A percentile compares a stretch with the other conserved stretches of the same genome.
These are phyloP conservation scores for Linaria vulgaris DNA, from an alignment of 257 asterid genomes.

Conservation along the genomic window DNA sequence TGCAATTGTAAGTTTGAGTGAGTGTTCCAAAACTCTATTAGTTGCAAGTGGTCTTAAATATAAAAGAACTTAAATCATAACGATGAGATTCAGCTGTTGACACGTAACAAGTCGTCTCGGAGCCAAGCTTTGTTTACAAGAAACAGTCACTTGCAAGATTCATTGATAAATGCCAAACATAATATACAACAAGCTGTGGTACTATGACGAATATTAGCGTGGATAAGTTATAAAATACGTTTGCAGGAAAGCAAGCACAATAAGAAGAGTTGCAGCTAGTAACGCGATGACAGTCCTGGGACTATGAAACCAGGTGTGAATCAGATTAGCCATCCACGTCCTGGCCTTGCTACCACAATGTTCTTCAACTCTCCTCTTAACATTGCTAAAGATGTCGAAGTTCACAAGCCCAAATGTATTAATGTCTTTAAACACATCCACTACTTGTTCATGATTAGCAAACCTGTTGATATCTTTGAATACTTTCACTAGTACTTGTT, in stretches of 20 bases:
- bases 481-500: conserved; percentile 32
- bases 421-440: conserved; percentile 27
- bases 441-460: conserved; percentile 35
- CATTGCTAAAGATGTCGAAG: conserved; percentile 13
- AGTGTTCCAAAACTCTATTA: too few species aligned
- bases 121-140: too few species aligned
- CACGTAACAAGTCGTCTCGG: too few species aligned
- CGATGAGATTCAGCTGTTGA: too few species aligned
- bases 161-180: too few species aligned
- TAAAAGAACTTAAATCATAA: too few species aligned
- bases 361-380: conserved; percentile 26
- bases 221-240: background rate
- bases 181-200: too few species aligned
- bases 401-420: conserved; percentile 29
- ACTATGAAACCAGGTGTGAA: conserved; percentile 30
- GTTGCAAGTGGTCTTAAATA: too few species aligned
- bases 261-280: conserved; percentile 32
- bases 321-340: conserved; percentile 40
- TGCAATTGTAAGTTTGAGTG: too few species aligned
- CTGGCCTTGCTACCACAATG: conserved; percentile 34
- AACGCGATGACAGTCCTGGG: conserved; percentile 44
- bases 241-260: conserved; percentile 17
- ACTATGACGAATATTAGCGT: too few species aligned
- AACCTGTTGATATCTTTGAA: conserved; percentile 28
- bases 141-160: too few species aligned